These are phyloP conservation scores for Leptomonas pyrrhocoris DNA, from an alignment of 208 protist genomes.

Conservation along the genomic window DNA sequence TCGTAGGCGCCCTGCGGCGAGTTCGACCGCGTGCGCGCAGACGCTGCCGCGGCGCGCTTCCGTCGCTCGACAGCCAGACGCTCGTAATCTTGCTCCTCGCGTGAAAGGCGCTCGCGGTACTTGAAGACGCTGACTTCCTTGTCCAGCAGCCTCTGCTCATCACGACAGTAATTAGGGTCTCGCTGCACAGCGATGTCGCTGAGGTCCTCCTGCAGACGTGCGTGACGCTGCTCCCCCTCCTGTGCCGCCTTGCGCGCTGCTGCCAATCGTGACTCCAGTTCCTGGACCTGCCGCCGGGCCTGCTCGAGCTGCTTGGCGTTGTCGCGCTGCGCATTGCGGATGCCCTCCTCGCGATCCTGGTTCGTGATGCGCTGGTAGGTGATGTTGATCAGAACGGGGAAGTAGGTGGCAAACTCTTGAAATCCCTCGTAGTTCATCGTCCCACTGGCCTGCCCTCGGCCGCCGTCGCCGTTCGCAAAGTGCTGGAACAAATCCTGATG, in stretches of 20 bases:
- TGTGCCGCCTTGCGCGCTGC: conserved; percentile 39
- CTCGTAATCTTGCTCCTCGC: conserved; percentile 81
- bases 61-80: conserved; percentile 65
- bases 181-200: conserved; percentile 47
- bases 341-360: conserved; percentile 50
- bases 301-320: conserved; percentile 33
- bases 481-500: conserved; percentile 57
- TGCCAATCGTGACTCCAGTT: conserved; percentile 52
- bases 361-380: conserved; percentile 72
- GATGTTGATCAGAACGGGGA: conserved; percentile 71
- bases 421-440: conserved; percentile 60
- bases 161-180: conserved; percentile 51
- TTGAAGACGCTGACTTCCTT: conserved; percentile 84
- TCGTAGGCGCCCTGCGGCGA: conserved; percentile 29
- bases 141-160: conserved; percentile 76
- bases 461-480: conserved; percentile 40
- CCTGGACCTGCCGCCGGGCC: conserved; percentile 44
- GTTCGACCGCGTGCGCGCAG: conserved; percentile 19
- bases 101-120: conserved; percentile 64
- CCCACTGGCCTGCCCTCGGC: conserved; percentile 1
- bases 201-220: conserved; percentile 52
- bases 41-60: conserved; percentile 24
- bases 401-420: conserved; percentile 62
- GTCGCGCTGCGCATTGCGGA: conserved; percentile 54
- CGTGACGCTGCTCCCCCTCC: conserved; percentile 44